These are phyloP conservation scores for Colletotrichum kahawae DNA, from an alignment of 2,329 filamentous ascomycete genomes.

Conservation along the genomic window DNA sequence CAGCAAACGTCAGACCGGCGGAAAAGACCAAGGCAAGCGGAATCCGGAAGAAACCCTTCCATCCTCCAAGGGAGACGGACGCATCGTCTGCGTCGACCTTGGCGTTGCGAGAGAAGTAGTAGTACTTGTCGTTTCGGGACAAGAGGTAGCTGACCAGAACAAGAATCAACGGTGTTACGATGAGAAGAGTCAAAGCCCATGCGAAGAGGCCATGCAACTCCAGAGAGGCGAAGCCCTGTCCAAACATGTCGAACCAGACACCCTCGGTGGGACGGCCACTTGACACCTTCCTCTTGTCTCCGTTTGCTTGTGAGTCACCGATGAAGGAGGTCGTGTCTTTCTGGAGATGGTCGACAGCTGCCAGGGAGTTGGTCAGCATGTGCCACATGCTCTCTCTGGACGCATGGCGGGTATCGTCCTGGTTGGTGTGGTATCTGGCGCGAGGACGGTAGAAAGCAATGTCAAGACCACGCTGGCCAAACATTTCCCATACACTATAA, in stretches of 20 bases:
- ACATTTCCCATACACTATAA: constrained; percentile 80
- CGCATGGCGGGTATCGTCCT: constrained; percentile 85
- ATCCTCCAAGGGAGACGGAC: constrained; percentile 71
- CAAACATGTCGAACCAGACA: constrained; percentile 96
- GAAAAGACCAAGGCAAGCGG: constrained; percentile 76
- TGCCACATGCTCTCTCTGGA: constrained; percentile 81
- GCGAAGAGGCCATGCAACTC: constrained; percentile 84
- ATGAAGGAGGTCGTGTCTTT: constrained; percentile 70
- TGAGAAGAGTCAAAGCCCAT: constrained; percentile 81
- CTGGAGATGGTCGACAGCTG: constrained; percentile 75
- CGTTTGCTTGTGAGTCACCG: constrained; percentile 59
- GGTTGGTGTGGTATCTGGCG: constrained; percentile 86
- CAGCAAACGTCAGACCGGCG: constrained; percentile 69
- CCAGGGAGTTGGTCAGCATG: constrained; percentile 86
- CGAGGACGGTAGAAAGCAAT: constrained; percentile 90
- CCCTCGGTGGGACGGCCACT: constrained; percentile 71
- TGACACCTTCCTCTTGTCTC: constrained; percentile 63
- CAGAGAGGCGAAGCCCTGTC: constrained; percentile 78
- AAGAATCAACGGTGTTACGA: constrained; percentile 78
- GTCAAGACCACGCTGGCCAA: constrained; percentile 83
- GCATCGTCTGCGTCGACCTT: constrained; percentile 61
- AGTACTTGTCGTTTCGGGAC: constrained; percentile 79
- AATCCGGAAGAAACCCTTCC: constrained; percentile 84
- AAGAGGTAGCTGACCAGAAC: constrained; percentile 73
- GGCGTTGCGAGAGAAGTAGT: constrained; percentile 74